These are phyloP conservation scores for Colletotrichum limetticola DNA, from an alignment of 2,329 filamentous ascomycete species.

Conservation along the genomic window DNA sequence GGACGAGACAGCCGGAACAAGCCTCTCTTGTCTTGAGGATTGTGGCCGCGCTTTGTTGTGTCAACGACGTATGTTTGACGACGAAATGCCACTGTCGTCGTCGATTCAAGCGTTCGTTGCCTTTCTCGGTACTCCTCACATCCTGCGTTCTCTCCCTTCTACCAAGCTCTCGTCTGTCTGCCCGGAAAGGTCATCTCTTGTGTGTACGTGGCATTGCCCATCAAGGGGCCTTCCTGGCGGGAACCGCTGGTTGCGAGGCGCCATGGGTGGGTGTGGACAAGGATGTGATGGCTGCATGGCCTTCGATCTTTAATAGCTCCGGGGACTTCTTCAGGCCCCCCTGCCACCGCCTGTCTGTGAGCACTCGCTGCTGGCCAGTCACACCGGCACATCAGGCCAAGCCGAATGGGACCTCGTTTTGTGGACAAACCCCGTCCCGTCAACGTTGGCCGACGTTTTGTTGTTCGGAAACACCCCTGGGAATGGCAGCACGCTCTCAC, in stretches of 20 bases:
- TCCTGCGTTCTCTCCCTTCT: background rate
- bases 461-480: conserved; percentile 31
- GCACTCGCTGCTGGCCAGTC: conserved; percentile 25
- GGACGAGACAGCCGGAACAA: background rate
- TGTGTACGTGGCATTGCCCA: conserved; percentile 36
- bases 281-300: conserved; percentile 35
- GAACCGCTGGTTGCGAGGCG: conserved; percentile 34
- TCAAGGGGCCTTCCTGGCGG: conserved; percentile 33
- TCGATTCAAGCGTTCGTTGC: conserved; percentile 4
- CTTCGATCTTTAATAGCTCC: conserved; percentile 38
- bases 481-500: conserved; percentile 22
- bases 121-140: conserved; percentile 1
- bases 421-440: conserved; percentile 30
- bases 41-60: background rate
- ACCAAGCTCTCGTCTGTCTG: background rate
- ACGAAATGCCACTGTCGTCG: conserved; percentile 3
- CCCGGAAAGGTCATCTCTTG: conserved; percentile 27
- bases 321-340: conserved; percentile 37
- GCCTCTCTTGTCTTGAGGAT: background rate
- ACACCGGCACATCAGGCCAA: conserved; percentile 33
- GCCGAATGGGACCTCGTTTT: conserved; percentile 32
- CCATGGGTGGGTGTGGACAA: conserved; percentile 32
- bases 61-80: background rate
- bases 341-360: conserved; percentile 35
- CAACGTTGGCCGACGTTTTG: conserved; percentile 32